Conservation (phyloP, 768 basidiomycete species). For the Tricholoma furcatifolium region DNA sequence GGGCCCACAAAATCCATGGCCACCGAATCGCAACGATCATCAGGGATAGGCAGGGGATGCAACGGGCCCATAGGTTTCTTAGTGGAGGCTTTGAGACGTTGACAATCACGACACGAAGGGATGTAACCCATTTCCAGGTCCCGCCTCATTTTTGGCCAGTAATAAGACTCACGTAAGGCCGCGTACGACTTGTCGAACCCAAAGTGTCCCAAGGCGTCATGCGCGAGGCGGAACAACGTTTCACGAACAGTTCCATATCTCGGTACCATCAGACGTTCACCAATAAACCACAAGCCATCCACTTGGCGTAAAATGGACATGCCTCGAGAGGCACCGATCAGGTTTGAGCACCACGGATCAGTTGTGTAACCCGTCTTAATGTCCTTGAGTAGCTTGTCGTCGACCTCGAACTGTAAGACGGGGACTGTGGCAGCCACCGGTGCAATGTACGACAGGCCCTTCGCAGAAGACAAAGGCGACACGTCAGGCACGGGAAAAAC, state of each 20-base stretch:
- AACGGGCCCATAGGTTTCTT: conserved; percentile 24
- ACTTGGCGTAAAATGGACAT: neutral
- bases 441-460: neutral
- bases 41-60: conserved; percentile 21
- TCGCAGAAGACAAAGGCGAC: too few relatives aligned
- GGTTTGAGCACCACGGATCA: neutral
- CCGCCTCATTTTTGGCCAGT: conserved; percentile 33
- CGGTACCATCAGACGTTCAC: neutral
- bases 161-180: conserved; percentile 21
- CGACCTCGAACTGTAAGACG: neutral
- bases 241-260: conserved; percentile 1
- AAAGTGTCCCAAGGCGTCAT: conserved; percentile 32
- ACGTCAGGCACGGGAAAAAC: too few relatives aligned
- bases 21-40: conserved; percentile 20
- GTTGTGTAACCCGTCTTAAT: neutral
- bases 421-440: neutral
- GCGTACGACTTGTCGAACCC: conserved; percentile 31
- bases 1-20: conserved; percentile 32
- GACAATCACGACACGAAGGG: conserved; percentile 11
- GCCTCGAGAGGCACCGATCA: neutral
- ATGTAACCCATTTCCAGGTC: conserved; percentile 9
- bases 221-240: conserved; percentile 24
- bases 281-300: neutral
- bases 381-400: neutral
- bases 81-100: conserved; percentile 27